A percentile compares a stretch with the other conserved stretches of the same genome.
Evolutionary conservation across 306 rosid genomes (phyloP).

Genomic region (Cicer chorassanicum): DNA sequence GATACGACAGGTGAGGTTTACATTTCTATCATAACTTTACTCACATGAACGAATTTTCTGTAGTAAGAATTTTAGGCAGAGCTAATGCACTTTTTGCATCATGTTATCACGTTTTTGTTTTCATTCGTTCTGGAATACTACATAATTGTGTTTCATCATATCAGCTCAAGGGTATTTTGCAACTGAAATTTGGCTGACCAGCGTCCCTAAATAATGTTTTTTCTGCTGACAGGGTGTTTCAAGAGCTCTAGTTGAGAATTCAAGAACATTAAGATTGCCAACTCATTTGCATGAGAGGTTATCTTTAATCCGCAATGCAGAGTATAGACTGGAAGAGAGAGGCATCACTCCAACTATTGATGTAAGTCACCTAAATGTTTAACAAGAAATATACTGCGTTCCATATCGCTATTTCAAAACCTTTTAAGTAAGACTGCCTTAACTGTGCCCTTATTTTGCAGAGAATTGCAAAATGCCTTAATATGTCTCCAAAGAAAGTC

Average conservation of each 20-base stretch:
- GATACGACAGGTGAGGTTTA: slow-evolving; percentile 90
- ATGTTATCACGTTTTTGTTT: neutral
- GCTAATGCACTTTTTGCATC: slow-evolving; percentile 29
- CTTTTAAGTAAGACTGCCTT: slow-evolving; percentile 17
- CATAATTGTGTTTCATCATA: slow-evolving; percentile 2
- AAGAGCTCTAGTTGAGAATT: slow-evolving; percentile 85
- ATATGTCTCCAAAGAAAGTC: slow-evolving; percentile 92
- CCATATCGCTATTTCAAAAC: slow-evolving; percentile 13
- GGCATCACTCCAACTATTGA: slow-evolving; percentile 92
- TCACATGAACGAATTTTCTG: neutral
- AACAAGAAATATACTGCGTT: slow-evolving; percentile 29
- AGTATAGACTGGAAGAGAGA: slow-evolving; percentile 72
- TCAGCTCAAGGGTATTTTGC: slow-evolving; percentile 19
- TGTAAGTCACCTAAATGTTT: slow-evolving; percentile 60
- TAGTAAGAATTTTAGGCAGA: slow-evolving; percentile 21
- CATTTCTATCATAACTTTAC: slow-evolving; percentile 23
- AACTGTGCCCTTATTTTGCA: slow-evolving; percentile 49
- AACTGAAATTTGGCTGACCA: slow-evolving; percentile 28
- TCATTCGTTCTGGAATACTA: slow-evolving; percentile 10
- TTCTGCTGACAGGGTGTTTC: slow-evolving; percentile 80
- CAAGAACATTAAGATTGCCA: slow-evolving; percentile 89
- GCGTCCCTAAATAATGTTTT: slow-evolving; percentile 3
- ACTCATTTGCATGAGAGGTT: slow-evolving; percentile 86
- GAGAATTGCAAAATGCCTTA: slow-evolving; percentile 86
- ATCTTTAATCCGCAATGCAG: slow-evolving; percentile 85